Base-by-base conservation (phyloP, 106 monocot species). In the Platanthera zijinensis region DNA sequence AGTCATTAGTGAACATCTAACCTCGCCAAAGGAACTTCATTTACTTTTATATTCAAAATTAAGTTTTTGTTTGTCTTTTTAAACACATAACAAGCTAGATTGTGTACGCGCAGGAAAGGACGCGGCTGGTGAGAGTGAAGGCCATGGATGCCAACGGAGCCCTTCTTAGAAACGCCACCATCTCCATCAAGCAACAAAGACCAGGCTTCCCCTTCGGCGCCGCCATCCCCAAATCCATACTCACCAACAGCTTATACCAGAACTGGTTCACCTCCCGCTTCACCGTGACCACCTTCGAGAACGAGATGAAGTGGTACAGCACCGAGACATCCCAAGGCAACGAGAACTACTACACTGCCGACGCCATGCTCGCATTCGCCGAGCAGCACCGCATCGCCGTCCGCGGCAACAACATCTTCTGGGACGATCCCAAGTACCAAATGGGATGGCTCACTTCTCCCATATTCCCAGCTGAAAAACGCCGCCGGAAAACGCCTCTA, bases 231-330 rank as follows among this genome's bases (percentile, higher is more conserved):
- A 18, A 39, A 0, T 9, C 59, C 50, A 93, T 96, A 53, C 82
- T 96, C 50, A 75, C 70, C 8, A 90, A 89, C 63, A 11, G 75
- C 3, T 85, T 64, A 2, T 96, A 96, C 76, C 90, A 86, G 78
- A 73, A 67, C 47, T 96, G 90, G 90, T 92, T 89, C 78, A 72
- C 85, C 47, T 87, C 90, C 8, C 84, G 92, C 21, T 96, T 96
- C 87, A 84, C 81, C 0, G 80, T 87, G 8, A 90, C 96, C 48
- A 79, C 81, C 10, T 96, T 93, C 76, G 90, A 83, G 83, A 88
- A 96, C 61, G 96, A 96, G 85, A 96, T 96, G 96, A 96, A 96
- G 82, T 96, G 96, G 96, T 96, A 90, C 80, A 75, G 73, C 73
- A 96, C 75, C 0, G 96, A 92, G 81, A 2, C 0, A 1, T 28